Percentiles rank a stretch among this genome's conserved stretches.
These are phyloP conservation scores for Candida andamanensis DNA, from an alignment of 805 yeast species.

Conservation along the genomic window DNA sequence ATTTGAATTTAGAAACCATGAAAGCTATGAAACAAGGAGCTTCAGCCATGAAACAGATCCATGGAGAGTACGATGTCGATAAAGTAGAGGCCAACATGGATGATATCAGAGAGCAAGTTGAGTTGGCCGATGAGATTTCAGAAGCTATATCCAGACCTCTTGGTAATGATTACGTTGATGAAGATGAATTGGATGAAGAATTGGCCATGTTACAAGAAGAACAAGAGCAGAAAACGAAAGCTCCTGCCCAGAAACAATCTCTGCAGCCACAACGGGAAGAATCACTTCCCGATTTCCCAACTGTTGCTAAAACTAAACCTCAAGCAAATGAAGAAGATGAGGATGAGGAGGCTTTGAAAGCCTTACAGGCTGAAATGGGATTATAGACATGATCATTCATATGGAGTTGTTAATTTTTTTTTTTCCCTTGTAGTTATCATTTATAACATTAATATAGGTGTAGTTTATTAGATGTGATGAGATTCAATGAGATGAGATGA, in stretches of 20 bases:
- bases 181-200: constrained; percentile 93
- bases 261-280: constrained; percentile 5
- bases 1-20: constrained; percentile 95
- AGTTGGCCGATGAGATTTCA: constrained; percentile 88
- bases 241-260: constrained; percentile 9
- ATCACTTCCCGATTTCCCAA: constrained; percentile 41
- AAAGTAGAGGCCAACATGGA: constrained; percentile 98
- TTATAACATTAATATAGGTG: no score
- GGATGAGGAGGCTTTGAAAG: constrained; percentile 76
- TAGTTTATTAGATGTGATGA: no score
- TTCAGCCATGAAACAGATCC: constrained; percentile 91
- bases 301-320: constrained; percentile 37
- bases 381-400: no score
- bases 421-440: no score
- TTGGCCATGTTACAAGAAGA: constrained; percentile 84
- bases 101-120: constrained; percentile 95
- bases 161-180: constrained; percentile 76
- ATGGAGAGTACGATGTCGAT: constrained; percentile 90
- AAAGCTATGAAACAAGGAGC: constrained; percentile 99
- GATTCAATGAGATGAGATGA: no score
- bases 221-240: constrained; percentile 40
- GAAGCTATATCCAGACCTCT: constrained; percentile 95
- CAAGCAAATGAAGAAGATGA: constrained; percentile 52
- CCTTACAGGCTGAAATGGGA: constrained; percentile 84
- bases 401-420: no score